Evolutionary conservation across 2,329 filamentous ascomycete genomes (phyloP).

Genomic region (Verticillium nubilum): DNA sequence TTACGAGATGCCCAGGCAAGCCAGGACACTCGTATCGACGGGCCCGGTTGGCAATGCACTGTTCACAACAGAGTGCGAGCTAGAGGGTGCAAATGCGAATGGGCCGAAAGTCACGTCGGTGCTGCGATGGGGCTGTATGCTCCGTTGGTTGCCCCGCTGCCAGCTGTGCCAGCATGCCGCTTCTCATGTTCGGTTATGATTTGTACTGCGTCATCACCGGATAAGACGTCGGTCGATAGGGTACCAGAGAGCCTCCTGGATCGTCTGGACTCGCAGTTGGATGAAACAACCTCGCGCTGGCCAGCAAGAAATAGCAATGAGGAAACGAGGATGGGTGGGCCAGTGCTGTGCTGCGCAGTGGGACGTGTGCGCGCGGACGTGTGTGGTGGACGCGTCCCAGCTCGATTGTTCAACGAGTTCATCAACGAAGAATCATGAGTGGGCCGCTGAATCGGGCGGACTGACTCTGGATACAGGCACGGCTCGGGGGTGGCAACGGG

Average conservation of each 20-base stretch:
- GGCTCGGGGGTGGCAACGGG: background rate
- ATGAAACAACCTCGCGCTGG: background rate
- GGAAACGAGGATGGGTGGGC: background rate
- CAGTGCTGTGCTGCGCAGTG: background rate
- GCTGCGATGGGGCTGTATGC: background rate
- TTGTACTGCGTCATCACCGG: background rate
- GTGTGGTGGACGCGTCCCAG: background rate
- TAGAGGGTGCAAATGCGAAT: background rate
- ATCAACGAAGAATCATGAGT: background rate
- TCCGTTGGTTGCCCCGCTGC: background rate
- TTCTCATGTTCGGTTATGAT: background rate
- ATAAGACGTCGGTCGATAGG: background rate
- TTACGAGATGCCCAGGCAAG: background rate
- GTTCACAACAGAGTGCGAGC: background rate
- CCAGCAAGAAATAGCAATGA: background rate
- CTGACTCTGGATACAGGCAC: background rate
- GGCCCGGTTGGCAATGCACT: background rate
- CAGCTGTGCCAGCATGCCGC: background rate
- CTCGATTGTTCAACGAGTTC: background rate
- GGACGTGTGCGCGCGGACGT: background rate
- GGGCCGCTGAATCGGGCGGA: constrained; percentile 1
- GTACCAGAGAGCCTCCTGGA: background rate
- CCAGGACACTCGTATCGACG: background rate
- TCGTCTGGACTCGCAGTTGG: background rate
- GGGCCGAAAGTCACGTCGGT: background rate